Percentiles rank a stretch among this genome's conserved stretches.
Conservation (phyloP, 225 moss, liverwort and hornwort species). For the Sphagnum tenellum region DNA sequence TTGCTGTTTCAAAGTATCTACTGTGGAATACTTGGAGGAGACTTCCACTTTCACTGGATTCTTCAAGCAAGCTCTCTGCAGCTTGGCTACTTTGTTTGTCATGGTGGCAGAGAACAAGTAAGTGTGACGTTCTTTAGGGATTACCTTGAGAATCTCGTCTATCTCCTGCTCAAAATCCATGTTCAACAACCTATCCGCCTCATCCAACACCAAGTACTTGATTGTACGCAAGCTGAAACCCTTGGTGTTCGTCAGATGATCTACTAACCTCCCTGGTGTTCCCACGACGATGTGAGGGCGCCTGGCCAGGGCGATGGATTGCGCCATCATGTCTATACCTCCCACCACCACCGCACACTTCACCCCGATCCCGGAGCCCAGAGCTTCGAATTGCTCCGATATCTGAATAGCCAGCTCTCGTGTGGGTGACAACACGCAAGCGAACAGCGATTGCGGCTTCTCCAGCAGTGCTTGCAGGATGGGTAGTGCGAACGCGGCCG, state of each 20-base stretch:
- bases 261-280: constrained; percentile 80
- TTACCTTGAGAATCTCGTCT: constrained; percentile 80
- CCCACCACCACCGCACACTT: constrained; percentile 89
- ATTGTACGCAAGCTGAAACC: constrained; percentile 87
- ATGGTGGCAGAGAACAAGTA: constrained; percentile 90
- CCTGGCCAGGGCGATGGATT: constrained; percentile 78
- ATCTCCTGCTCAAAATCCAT: constrained; percentile 95
- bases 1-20: constrained; percentile 87
- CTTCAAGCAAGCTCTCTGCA: constrained; percentile 78
- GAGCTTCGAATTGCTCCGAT: constrained; percentile 91
- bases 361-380: constrained; percentile 85
- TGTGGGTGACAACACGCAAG: constrained; percentile 84
- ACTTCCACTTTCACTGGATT: constrained; percentile 92
- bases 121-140: constrained; percentile 72
- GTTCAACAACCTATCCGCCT: constrained; percentile 83
- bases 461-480: constrained; percentile 83
- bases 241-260: constrained; percentile 75
- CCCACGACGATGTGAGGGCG: constrained; percentile 92
- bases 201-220: constrained; percentile 84
- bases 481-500: constrained; percentile 81
- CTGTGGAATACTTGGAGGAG: constrained; percentile 79
- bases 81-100: constrained; percentile 92
- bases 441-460: constrained; percentile 74
- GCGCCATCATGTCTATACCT: constrained; percentile 96
- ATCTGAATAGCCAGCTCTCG: constrained; percentile 94